A percentile compares a stretch with the other conserved stretches of the same genome.
Evolutionary conservation across 2,329 filamentous ascomycete genomes (phyloP).

Genomic region (Furcasterigmium furcatum): DNA sequence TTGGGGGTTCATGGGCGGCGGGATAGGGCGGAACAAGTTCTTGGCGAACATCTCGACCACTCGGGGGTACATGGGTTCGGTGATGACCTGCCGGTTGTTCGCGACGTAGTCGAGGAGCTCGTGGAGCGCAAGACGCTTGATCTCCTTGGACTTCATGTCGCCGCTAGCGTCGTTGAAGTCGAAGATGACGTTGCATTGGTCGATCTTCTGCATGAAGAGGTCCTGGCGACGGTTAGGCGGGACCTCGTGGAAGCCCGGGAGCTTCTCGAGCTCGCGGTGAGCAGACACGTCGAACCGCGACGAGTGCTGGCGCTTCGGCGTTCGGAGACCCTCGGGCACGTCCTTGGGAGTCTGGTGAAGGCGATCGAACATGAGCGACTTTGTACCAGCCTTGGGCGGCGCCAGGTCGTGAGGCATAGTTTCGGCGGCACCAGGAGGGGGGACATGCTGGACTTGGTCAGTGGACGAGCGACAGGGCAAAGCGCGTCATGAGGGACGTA

Average conservation of each 20-base stretch:
- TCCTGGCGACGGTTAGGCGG: conserved; percentile 92
- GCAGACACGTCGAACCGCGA: conserved; percentile 98
- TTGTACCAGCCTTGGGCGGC: conserved; percentile 86
- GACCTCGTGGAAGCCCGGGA: conserved; percentile 97
- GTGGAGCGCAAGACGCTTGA: conserved; percentile 93
- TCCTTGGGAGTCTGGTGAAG: conserved; percentile 94
- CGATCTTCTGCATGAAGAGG: conserved; percentile 99
- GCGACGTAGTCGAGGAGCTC: conserved; percentile 97
- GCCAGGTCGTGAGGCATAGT: conserved; percentile 98
- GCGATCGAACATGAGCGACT: conserved; percentile 84
- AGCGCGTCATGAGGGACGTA: conserved; percentile 43
- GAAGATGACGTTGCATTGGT: conserved; percentile 99
- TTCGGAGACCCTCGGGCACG: conserved; percentile 90
- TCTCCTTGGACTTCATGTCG: conserved; percentile 99
- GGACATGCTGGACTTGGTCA: conserved; percentile 64
- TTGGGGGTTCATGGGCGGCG: conserved; percentile 94
- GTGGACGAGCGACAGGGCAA: neutral
- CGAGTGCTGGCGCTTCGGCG: conserved; percentile 94
- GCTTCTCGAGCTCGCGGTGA: conserved; percentile 92
- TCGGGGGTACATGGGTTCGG: conserved; percentile 96
- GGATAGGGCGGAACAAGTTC: conserved; percentile 95
- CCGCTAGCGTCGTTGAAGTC: conserved; percentile 98
- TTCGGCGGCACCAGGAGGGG: conserved; percentile 88
- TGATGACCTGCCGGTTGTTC: conserved; percentile 97
- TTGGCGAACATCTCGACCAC: conserved; percentile 99